These are phyloP conservation scores for Tylopilus sp. DNA, from an alignment of 768 basidiomycete species.

Conservation along the genomic window DNA sequence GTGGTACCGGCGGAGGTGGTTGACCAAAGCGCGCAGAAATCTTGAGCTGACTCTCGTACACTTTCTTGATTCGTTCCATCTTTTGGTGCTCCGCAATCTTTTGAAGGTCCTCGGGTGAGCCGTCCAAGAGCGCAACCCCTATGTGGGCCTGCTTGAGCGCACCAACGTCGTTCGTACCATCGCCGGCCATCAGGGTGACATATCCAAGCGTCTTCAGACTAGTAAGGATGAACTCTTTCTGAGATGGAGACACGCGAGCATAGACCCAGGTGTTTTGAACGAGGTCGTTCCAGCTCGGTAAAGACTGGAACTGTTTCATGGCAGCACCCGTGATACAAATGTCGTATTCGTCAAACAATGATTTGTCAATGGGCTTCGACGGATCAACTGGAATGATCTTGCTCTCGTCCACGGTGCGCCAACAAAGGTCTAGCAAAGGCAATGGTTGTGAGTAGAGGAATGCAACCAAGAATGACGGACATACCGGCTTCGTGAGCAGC, in stretches of 20 bases:
- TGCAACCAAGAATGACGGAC: constrained; percentile 19
- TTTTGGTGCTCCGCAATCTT: constrained; percentile 92
- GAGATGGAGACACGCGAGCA: constrained; percentile 91
- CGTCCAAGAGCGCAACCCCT: constrained; percentile 89
- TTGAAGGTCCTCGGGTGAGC: constrained; percentile 85
- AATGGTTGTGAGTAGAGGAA: neutral
- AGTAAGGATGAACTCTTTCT: constrained; percentile 95
- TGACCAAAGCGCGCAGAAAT: constrained; percentile 89
- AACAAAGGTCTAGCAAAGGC: constrained; percentile 64
- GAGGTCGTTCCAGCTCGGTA: constrained; percentile 71
- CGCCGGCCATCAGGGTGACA: constrained; percentile 95
- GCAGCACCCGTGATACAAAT: constrained; percentile 96
- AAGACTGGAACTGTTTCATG: constrained; percentile 78
- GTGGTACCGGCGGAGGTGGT: constrained; percentile 90
- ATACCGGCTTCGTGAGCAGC: constrained; percentile 63
- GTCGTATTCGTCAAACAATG: constrained; percentile 84
- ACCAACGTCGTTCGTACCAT: constrained; percentile 98
- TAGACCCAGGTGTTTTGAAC: constrained; percentile 98
- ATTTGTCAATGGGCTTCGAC: constrained; percentile 67
- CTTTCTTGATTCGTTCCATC: constrained; percentile 89
- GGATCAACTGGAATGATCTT: constrained; percentile 87
- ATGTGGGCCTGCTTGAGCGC: constrained; percentile 98
- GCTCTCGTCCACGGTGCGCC: constrained; percentile 91
- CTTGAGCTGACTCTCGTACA: constrained; percentile 93
- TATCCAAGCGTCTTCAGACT: constrained; percentile 88